Conservation (phyloP, 129 eudicot species). For the Lactuca sativa region DNA sequence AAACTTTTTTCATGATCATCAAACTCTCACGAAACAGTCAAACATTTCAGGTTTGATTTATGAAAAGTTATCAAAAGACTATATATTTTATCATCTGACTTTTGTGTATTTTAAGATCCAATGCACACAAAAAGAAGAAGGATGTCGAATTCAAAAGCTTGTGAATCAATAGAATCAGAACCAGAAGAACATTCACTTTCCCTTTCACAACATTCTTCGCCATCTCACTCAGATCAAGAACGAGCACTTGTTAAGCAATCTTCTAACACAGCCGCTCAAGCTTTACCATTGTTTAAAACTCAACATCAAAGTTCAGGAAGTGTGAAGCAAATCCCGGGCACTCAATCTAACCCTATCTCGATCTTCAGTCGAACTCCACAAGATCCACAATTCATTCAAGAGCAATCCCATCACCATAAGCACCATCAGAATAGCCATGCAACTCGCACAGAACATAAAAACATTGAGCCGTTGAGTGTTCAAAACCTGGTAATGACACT, state of each 20-base stretch:
- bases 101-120: conserved; percentile 32
- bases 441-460: conserved; percentile 28
- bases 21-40: conserved; percentile 28
- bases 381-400: conserved; percentile 33
- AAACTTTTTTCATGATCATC: conserved; percentile 23
- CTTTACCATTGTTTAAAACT: conserved; percentile 47
- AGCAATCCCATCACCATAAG: conserved; percentile 35
- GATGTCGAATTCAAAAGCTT: conserved; percentile 40
- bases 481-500: conserved; percentile 60
- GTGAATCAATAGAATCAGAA: conserved; percentile 49
- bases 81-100: conserved; percentile 5
- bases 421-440: conserved; percentile 29
- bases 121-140: conserved; percentile 57
- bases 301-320: conserved; percentile 33
- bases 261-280: conserved; percentile 36
- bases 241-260: conserved; percentile 44
- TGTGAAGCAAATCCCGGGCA: conserved; percentile 30
- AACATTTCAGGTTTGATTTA: conserved; percentile 37
- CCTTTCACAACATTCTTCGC: conserved; percentile 77
- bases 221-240: conserved; percentile 87
- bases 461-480: conserved; percentile 31
- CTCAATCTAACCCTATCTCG: conserved; percentile 36
- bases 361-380: conserved; percentile 30
- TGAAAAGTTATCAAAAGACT: neutral
- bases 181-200: conserved; percentile 79